Conservation (phyloP, 768 basidiomycete species). For the Pleurotus salmoneostramineus region DNA sequence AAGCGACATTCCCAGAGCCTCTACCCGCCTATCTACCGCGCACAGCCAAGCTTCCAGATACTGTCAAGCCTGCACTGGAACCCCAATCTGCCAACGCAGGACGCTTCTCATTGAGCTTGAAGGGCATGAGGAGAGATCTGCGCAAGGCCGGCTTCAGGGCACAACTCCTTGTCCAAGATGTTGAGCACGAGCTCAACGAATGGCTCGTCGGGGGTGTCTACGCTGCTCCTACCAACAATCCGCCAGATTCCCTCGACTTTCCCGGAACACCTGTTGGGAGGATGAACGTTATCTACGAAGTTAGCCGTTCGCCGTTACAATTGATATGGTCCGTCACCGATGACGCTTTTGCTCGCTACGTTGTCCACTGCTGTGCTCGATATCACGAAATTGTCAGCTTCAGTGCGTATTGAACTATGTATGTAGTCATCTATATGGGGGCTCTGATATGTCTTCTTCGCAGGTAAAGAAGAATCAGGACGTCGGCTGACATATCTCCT, state of each 20-base stretch:
- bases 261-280: constrained; percentile 46
- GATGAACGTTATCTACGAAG: constrained; percentile 55
- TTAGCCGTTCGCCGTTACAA: constrained; percentile 60
- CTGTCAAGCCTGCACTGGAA: constrained; percentile 36
- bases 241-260: constrained; percentile 18
- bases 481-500: constrained; percentile 74
- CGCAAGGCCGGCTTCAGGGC: constrained; percentile 58
- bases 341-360: constrained; percentile 74
- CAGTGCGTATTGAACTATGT: constrained; percentile 43
- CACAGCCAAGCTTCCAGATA: constrained; percentile 45
- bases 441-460: background rate
- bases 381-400: constrained; percentile 80
- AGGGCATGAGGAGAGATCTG: constrained; percentile 68
- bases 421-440: background rate
- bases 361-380: constrained; percentile 79
- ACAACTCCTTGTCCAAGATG: constrained; percentile 58
- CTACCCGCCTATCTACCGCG: constrained; percentile 70
- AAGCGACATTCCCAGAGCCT: constrained; percentile 72
- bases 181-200: constrained; percentile 57
- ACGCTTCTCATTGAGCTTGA: constrained; percentile 71
- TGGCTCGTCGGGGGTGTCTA: constrained; percentile 67
- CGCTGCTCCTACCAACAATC: constrained; percentile 41
- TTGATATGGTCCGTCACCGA: constrained; percentile 72
- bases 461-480: constrained; percentile 58
- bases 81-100: constrained; percentile 64